Base-by-base conservation (phyloP, 129 eudicot genomes). In the Oenanthe sinensis region DNA sequence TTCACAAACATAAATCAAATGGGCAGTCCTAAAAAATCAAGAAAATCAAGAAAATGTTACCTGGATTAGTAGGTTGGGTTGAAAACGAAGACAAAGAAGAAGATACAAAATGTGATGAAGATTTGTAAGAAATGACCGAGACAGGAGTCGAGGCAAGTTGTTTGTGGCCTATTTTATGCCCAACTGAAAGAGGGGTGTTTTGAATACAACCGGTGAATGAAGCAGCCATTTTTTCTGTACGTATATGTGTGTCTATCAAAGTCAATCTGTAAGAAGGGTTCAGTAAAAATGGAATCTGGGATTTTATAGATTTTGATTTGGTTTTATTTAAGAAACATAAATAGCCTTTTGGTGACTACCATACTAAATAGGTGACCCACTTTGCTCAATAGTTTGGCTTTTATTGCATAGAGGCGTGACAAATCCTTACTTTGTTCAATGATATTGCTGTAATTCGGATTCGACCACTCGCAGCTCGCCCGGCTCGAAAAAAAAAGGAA, bases 51-150 rank as follows among this genome's bases (percentile, higher is more conserved):
- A 20, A 40, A 42, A 43, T 70, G 8, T 58, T 58, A 74, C 77
- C 77, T 46, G 42, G 58, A 42, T 13, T 74, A 6, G 54, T 45
- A 49, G 77, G 55, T 44, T 68, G 73, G 42, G 13, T 30, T 55
- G 74, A 68, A 16, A 45, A 37, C 3, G 58, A 74, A 13, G 77
- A 74, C 30, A 74, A 24, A 10, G 58, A 74, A 74, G 58, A 74
- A 33, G 58, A 3, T 4, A 74, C 58, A 20, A 45, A 44, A 8
- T 74, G 55, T 11, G 30, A 26, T 5, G 60, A 24, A 45, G 58
- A 10, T 74, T 74, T 74, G 58, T 8, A 44, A 74, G 77, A 45
- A 45, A 46, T 2, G 19, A 65, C 1, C 12, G 77, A 74, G 20
- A 74, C 22, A 74, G 55, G 49, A 74, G 40, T 6, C 7, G 14